phyloP scores from a whole-genome alignment of 768 basidiomycete species.

The Chalciporus chontae region DNA sequence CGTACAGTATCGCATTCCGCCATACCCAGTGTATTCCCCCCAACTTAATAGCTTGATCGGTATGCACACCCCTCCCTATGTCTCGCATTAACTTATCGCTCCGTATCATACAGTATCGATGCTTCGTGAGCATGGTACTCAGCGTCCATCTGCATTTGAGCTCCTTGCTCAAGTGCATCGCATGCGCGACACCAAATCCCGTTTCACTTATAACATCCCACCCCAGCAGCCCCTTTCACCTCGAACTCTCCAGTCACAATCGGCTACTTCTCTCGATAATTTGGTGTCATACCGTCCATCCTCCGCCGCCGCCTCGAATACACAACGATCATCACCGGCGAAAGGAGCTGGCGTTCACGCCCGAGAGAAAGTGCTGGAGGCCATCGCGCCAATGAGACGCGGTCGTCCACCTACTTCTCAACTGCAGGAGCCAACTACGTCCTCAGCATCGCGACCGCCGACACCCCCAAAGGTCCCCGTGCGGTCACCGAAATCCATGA shows the following conservation, averaged over 20 bases:
- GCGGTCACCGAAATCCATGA: constrained; percentile 15
- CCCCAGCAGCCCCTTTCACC: constrained; percentile 45
- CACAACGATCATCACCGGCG: constrained; percentile 17
- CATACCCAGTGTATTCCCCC: constrained; percentile 82
- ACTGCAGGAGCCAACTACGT: constrained; percentile 34
- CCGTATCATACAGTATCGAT: constrained; percentile 62
- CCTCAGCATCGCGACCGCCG: constrained; percentile 28
- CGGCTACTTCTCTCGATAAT: constrained; percentile 32
- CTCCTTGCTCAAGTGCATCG: constrained; percentile 78
- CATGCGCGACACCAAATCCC: constrained; percentile 83
- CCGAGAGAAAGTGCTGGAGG: constrained; percentile 74
- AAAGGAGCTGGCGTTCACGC: constrained; percentile 58
- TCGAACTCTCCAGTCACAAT: constrained; percentile 31
- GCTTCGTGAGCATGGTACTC: constrained; percentile 86
- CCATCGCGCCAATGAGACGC: constrained; percentile 74
- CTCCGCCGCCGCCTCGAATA: constrained; percentile 4
- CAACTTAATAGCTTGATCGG: constrained; percentile 83
- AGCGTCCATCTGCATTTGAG: constrained; percentile 87
- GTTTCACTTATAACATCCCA: constrained; percentile 64
- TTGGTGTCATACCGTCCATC: constrained; percentile 38
- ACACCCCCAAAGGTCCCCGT: constrained; percentile 17
- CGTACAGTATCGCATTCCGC: constrained; percentile 89
- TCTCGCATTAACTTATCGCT: constrained; percentile 9
- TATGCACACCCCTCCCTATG: constrained; percentile 33
- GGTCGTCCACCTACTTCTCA: constrained; percentile 51